These are phyloP conservation scores for Fusarium sp. DNA, from an alignment of 2,329 filamentous ascomycete genomes.

Conservation along the genomic window DNA sequence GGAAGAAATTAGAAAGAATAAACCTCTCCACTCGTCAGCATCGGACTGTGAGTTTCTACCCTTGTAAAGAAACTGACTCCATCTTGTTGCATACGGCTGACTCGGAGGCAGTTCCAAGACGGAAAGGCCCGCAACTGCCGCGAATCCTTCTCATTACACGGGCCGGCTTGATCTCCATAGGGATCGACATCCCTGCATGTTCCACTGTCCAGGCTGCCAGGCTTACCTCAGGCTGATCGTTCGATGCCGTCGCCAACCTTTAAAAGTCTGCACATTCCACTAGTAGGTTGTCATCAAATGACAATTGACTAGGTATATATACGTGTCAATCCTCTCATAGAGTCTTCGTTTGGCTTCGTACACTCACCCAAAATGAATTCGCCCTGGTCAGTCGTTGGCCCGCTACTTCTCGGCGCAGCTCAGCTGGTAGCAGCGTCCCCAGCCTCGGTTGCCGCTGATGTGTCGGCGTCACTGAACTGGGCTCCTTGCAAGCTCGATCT, in stretches of 20 bases:
- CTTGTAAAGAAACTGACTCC: background rate
- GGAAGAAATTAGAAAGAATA: background rate
- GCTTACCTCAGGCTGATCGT: background rate
- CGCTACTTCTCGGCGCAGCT: conserved; percentile 11
- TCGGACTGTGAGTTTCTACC: background rate
- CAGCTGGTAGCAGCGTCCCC: background rate
- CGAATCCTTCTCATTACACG: background rate
- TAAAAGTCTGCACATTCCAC: background rate
- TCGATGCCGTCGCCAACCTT: background rate
- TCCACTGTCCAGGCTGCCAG: background rate
- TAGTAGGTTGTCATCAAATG: no score
- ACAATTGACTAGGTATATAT: background rate
- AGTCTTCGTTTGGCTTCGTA: background rate
- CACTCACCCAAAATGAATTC: background rate
- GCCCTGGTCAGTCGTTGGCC: background rate
- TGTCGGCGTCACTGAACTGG: conserved; percentile 16
- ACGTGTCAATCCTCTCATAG: background rate
- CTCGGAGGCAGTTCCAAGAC: background rate
- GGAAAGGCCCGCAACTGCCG: background rate
- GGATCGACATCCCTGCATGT: background rate
- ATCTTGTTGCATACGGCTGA: background rate
- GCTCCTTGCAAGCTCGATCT: conserved; percentile 19
- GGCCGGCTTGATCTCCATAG: background rate
- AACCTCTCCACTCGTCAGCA: background rate
- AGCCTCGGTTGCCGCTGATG: background rate